Percentiles rank a stretch among this genome's conserved stretches.
These are phyloP conservation scores for Yarrowia divulgata DNA, from an alignment of 805 yeast genomes.

Conservation along the genomic window DNA sequence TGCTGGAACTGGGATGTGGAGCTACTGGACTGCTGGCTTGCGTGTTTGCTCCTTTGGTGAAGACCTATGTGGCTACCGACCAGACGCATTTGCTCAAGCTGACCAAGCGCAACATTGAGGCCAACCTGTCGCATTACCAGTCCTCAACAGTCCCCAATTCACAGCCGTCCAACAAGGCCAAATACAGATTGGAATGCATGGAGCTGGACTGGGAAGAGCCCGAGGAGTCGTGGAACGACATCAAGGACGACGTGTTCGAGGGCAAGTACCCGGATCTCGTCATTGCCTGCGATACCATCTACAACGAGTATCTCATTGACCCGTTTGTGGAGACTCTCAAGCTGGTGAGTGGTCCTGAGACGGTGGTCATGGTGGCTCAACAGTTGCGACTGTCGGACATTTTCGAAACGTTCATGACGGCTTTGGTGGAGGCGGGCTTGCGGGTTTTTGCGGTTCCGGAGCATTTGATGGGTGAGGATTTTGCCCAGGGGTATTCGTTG, in stretches of 20 bases:
- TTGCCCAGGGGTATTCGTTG: constrained; percentile 42
- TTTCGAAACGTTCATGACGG: constrained; percentile 56
- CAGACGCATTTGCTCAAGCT: constrained; percentile 63
- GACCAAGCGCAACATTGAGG: constrained; percentile 55
- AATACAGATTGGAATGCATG: constrained; percentile 52
- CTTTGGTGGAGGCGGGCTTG: constrained; percentile 50
- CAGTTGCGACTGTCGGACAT: constrained; percentile 64
- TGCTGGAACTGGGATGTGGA: constrained; percentile 69
- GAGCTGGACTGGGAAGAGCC: constrained; percentile 70
- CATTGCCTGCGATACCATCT: constrained; percentile 70
- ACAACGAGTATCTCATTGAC: constrained; percentile 65
- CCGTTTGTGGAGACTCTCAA: constrained; percentile 57
- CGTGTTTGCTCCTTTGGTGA: constrained; percentile 51
- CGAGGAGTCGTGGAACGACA: constrained; percentile 50
- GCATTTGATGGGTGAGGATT: constrained; percentile 36
- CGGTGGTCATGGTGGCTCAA: constrained; percentile 56
- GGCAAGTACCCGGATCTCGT: constrained; percentile 53
- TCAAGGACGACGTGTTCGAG: constrained; percentile 42
- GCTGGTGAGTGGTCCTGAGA: constrained; percentile 47
- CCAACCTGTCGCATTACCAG: constrained; percentile 50
- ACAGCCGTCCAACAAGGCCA: constrained; percentile 5
- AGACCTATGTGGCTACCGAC: constrained; percentile 62
- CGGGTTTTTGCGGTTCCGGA: constrained; percentile 43
- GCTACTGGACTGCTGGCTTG: constrained; percentile 60
- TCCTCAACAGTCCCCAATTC: constrained; percentile 43